A percentile compares a stretch with the other conserved stretches of the same genome.
Conservation (phyloP, 352 stramenopile species). For the Phytophthora sp. region DNA sequence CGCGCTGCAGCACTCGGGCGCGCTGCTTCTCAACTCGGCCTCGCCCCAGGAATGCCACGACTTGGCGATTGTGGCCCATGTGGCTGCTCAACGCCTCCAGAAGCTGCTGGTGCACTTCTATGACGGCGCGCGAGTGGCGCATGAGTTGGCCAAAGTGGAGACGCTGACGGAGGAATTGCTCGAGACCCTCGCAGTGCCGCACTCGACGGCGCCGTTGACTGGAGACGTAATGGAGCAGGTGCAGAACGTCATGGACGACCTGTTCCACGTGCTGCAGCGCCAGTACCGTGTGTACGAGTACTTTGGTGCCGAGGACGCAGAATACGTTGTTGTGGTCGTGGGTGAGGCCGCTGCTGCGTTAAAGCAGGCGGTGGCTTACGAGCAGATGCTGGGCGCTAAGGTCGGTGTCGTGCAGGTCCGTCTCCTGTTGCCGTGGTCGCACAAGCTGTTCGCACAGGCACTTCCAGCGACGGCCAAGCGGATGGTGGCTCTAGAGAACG, state of each 20-base stretch:
- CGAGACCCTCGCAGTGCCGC: constrained; percentile 44
- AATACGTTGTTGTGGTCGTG: constrained; percentile 76
- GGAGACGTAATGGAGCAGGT: constrained; percentile 65
- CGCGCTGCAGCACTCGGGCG: constrained; percentile 72
- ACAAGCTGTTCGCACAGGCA: constrained; percentile 69
- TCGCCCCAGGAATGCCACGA: constrained; percentile 82
- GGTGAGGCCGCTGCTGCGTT: constrained; percentile 63
- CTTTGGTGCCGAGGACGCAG: constrained; percentile 62
- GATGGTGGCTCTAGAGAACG: constrained; percentile 80
- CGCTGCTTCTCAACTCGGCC: constrained; percentile 72
- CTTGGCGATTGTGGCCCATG: constrained; percentile 75
- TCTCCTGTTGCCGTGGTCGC: constrained; percentile 74
- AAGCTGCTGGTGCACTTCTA: constrained; percentile 86
- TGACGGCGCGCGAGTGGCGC: constrained; percentile 69
- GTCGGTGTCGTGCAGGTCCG: constrained; percentile 83
- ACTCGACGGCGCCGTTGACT: constrained; percentile 14
- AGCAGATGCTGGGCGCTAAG: constrained; percentile 77
- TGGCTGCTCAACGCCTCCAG: constrained; percentile 61
- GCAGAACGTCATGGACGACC: constrained; percentile 75
- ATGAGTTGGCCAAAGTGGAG: constrained; percentile 67
- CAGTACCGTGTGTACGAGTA: constrained; percentile 89
- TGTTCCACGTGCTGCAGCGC: constrained; percentile 73
- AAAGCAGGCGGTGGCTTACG: constrained; percentile 69
- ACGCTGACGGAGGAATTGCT: constrained; percentile 60
- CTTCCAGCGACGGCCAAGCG: constrained; percentile 60